Percentiles rank a stretch among this genome's conserved stretches.
phyloP scores from a whole-genome alignment of 805 yeast genomes.

The Candida adriatica region DNA sequence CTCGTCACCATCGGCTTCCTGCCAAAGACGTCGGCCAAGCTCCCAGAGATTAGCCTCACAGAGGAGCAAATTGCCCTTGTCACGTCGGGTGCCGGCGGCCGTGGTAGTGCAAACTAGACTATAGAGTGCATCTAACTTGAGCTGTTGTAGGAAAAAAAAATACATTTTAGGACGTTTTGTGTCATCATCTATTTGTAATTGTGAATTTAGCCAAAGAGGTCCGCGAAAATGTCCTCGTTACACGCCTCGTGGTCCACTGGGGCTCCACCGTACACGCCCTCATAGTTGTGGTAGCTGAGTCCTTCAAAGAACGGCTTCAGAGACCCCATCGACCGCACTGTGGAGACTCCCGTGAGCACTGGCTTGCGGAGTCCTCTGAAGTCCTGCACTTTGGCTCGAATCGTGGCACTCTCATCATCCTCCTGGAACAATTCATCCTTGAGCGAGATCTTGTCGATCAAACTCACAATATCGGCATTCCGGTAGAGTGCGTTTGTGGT shows the following conservation, averaged over 20 bases:
- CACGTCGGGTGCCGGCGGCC: conserved; percentile 64
- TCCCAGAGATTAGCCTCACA: conserved; percentile 54
- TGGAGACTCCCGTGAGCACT: conserved; percentile 32
- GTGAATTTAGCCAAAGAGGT: conserved; percentile 49
- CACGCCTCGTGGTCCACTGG: conserved; percentile 38
- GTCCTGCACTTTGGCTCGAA: conserved; percentile 14
- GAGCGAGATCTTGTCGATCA: conserved; percentile 20
- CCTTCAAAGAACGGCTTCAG: conserved; percentile 61
- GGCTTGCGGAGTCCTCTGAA: conserved; percentile 26
- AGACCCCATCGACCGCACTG: conserved; percentile 34
- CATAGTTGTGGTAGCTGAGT: conserved; percentile 58
- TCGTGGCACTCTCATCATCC: conserved; percentile 12
- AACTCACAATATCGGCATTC: conserved; percentile 22
- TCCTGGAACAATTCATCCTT: conserved; percentile 19
- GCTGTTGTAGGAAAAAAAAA: background rate
- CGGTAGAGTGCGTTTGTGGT: conserved; percentile 51
- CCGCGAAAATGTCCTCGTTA: conserved; percentile 49
- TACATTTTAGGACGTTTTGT: background rate
- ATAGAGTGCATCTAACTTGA: background rate
- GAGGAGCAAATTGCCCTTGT: conserved; percentile 52
- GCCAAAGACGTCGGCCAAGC: conserved; percentile 45
- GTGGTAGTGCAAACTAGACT: conserved; percentile 48
- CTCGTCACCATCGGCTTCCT: conserved; percentile 75
- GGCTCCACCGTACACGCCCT: conserved; percentile 51
- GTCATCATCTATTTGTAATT: background rate